A percentile compares a stretch with the other conserved stretches of the same genome.
Evolutionary conservation across 2,329 filamentous ascomycete genomes (phyloP).

Genomic region (Aaosphaeria arxii): DNA sequence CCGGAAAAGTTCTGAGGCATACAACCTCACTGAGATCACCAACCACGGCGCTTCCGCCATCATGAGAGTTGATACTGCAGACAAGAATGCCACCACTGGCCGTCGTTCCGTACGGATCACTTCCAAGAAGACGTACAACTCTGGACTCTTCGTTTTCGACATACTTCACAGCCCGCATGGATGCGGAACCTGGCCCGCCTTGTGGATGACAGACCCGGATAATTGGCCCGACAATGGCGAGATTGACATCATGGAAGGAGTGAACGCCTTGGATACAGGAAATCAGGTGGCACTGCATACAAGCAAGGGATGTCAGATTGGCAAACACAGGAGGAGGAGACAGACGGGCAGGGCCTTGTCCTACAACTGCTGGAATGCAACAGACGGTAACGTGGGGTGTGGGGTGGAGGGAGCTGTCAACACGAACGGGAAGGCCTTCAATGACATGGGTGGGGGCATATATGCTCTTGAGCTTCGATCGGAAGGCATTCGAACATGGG

Average conservation of each 20-base stretch:
- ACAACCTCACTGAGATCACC: conserved; percentile 13
- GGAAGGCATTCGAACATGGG: conserved; percentile 40
- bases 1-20: conserved; percentile 3
- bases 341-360: conserved; percentile 45
- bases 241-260: conserved; percentile 27
- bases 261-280: conserved; percentile 15
- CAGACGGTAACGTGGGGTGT: conserved; percentile 27
- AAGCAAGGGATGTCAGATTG: conserved; percentile 13
- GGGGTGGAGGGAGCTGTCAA: conserved; percentile 18
- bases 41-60: conserved; percentile 9
- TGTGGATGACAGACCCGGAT: conserved; percentile 26
- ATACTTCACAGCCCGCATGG: conserved; percentile 22
- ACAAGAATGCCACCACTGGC: conserved; percentile 16
- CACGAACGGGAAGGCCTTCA: conserved; percentile 24
- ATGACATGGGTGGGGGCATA: conserved; percentile 30
- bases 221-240: conserved; percentile 26
- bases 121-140: conserved; percentile 18
- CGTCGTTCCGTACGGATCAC: conserved; percentile 22
- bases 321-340: conserved; percentile 16
- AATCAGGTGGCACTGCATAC: conserved; percentile 31
- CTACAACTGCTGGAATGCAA: conserved; percentile 38
- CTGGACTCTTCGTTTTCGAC: conserved; percentile 27
- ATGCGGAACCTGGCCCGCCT: conserved; percentile 23
- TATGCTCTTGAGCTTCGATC: conserved; percentile 34
- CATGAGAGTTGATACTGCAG: conserved; percentile 42